Evolutionary conservation across 2,329 filamentous ascomycete genomes (phyloP).

Genomic region (Didymella keratinophila): DNA sequence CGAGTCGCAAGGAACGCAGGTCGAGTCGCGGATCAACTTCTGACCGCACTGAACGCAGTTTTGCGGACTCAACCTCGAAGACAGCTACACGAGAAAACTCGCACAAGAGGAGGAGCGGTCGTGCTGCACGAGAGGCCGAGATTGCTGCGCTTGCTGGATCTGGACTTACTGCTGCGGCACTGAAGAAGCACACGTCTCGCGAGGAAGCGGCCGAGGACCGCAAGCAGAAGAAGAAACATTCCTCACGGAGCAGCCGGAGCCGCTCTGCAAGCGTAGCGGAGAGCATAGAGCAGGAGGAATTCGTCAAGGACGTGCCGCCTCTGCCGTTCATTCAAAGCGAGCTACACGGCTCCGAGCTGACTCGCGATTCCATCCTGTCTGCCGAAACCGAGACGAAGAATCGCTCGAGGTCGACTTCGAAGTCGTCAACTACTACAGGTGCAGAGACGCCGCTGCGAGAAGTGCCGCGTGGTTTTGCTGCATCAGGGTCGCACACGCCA

Average conservation of each 20-base stretch:
- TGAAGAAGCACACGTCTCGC: slow-evolving; percentile 71
- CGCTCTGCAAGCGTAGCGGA: slow-evolving; percentile 62
- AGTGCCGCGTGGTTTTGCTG: slow-evolving; percentile 67
- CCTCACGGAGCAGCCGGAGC: slow-evolving; percentile 61
- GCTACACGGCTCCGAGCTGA: slow-evolving; percentile 84
- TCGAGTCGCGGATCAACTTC: slow-evolving; percentile 62
- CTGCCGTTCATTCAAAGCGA: slow-evolving; percentile 86
- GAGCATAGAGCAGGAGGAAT: slow-evolving; percentile 58
- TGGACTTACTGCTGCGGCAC: slow-evolving; percentile 67
- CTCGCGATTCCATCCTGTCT: slow-evolving; percentile 84
- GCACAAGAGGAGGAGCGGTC: slow-evolving; percentile 63
- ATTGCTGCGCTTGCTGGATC: slow-evolving; percentile 62
- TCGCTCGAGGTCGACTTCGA: slow-evolving; percentile 66
- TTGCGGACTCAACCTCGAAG: slow-evolving; percentile 38
- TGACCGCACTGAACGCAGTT: slow-evolving; percentile 56
- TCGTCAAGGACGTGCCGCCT: slow-evolving; percentile 69
- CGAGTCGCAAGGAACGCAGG: slow-evolving; percentile 60
- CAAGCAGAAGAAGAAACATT: slow-evolving; percentile 55
- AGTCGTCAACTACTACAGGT: slow-evolving; percentile 64
- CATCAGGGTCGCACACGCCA: slow-evolving; percentile 65
- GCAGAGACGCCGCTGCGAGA: slow-evolving; percentile 65
- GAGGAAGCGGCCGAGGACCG: slow-evolving; percentile 56
- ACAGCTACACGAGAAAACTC: slow-evolving; percentile 56
- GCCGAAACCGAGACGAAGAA: slow-evolving; percentile 70
- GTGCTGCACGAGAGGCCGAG: slow-evolving; percentile 61